phyloP scores from a whole-genome alignment of 1,284 basidiomycete species.

The Irpex sp. region DNA sequence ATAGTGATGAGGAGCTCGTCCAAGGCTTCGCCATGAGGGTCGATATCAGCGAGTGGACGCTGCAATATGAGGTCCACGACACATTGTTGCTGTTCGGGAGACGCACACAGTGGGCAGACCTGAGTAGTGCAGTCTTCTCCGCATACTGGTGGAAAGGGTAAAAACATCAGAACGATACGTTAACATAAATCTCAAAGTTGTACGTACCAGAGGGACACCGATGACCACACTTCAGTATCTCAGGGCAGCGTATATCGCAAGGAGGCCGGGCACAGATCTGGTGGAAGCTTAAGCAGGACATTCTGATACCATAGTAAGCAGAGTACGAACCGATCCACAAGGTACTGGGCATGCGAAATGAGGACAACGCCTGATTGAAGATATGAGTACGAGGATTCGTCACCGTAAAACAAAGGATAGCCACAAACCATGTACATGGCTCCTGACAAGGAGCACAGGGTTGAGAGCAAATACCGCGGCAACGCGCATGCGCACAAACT shows the following conservation, averaged over 20 bases:
- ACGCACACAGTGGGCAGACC: not conserved
- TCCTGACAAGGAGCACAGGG: slow-evolving; percentile 66
- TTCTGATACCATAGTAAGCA: not conserved
- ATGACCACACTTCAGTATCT: not conserved
- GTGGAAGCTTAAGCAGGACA: not conserved
- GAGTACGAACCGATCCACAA: not conserved
- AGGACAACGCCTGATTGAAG: not conserved
- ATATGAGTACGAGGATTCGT: not conserved
- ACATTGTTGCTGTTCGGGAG: not conserved
- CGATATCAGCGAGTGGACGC: slow-evolving; percentile 47
- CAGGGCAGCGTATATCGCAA: not conserved
- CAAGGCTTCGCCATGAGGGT: slow-evolving; percentile 35
- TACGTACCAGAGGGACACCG: not conserved
- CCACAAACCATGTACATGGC: slow-evolving; percentile 45
- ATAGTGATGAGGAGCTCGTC: slow-evolving; percentile 61
- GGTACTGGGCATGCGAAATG: not conserved
- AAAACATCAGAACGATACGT: not conserved
- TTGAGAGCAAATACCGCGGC: slow-evolving; percentile 43
- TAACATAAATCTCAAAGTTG: not conserved
- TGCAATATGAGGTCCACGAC: slow-evolving; percentile 12
- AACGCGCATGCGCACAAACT: slow-evolving; percentile 49
- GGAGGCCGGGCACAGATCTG: not conserved
- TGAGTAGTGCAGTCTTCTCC: not conserved
- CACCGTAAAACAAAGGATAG: slow-evolving; percentile 25
- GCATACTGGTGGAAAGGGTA: not conserved